Percentiles rank a stretch among this genome's conserved stretches.
Conservation (phyloP, 192 early-diverging fungal species). For the Chytriomyces confervae region DNA sequence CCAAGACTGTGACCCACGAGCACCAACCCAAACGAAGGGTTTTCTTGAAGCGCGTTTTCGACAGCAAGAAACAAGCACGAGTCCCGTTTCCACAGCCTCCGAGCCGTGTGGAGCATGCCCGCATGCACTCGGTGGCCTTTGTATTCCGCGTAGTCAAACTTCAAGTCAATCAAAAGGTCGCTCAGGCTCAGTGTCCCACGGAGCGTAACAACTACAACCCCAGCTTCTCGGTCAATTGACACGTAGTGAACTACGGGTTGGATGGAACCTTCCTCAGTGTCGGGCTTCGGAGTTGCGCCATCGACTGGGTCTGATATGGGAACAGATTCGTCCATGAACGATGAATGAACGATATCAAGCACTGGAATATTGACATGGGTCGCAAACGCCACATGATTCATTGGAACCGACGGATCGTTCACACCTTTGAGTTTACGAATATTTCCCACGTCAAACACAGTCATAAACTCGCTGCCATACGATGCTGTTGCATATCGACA, state of each 20-base stretch:
- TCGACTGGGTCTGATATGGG: too few species aligned
- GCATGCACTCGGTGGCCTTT: conserved; percentile 44
- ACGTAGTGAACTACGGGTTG: conserved; percentile 54
- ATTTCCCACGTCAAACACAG: conserved; percentile 45
- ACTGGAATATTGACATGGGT: conserved; percentile 55
- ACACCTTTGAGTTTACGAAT: conserved; percentile 44
- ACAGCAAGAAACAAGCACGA: conserved; percentile 52
- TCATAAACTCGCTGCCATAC: conserved; percentile 47
- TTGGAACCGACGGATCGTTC: conserved; percentile 40
- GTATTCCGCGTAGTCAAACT: conserved; percentile 42
- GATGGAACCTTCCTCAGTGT: conserved; percentile 28
- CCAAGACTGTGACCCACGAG: conserved; percentile 89
- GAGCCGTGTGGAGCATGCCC: conserved; percentile 48
- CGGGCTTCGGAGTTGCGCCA: too few species aligned
- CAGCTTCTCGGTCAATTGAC: conserved; percentile 47
- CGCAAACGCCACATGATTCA: conserved; percentile 57
- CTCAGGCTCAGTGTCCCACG: conserved; percentile 59
- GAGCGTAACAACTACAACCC: conserved; percentile 52
- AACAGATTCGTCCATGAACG: conserved; percentile 9
- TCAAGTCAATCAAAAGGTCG: conserved; percentile 51
- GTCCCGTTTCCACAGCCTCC: conserved; percentile 42
- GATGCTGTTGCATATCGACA: conserved; percentile 52
- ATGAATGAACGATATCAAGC: conserved; percentile 56
- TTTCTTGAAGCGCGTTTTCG: conserved; percentile 69
- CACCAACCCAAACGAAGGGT: conserved; percentile 82